Percentiles rank a stretch among this genome's conserved stretches.
Conservation (phyloP, 2,329 filamentous ascomycete species). For the Cercospora sp. region DNA sequence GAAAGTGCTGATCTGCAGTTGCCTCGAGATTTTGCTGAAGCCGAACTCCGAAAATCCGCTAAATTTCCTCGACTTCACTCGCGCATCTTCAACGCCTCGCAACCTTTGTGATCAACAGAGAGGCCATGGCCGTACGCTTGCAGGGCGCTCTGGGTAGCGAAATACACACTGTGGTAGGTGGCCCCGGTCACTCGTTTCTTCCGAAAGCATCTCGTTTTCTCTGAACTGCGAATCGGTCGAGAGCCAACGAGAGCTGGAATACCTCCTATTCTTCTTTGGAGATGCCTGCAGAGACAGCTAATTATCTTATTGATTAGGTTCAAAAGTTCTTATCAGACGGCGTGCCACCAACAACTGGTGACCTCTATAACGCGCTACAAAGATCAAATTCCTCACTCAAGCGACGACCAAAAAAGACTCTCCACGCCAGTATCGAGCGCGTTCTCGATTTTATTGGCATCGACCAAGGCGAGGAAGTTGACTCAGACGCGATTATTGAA, state of each 20-base stretch:
- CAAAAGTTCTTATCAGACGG: constrained; percentile 34
- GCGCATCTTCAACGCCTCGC: neutral
- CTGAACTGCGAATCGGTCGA: neutral
- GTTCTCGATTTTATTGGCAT: constrained; percentile 71
- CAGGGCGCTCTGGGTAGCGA: constrained; percentile 44
- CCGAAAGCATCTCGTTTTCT: too few species aligned
- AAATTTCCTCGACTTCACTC: constrained; percentile 6
- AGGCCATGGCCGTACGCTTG: constrained; percentile 17
- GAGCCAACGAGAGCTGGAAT: neutral
- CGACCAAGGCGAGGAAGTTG: constrained; percentile 59
- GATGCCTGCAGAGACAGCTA: neutral
- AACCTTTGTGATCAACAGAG: neutral
- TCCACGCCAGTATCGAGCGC: constrained; percentile 84
- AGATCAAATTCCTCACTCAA: constrained; percentile 83
- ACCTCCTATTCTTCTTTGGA: neutral
- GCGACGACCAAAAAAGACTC: constrained; percentile 73
- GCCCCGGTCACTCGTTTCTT: too few species aligned
- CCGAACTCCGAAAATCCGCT: constrained; percentile 2
- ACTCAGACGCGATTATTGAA: constrained; percentile 54
- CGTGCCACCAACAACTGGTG: constrained; percentile 26
- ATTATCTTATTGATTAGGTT: neutral
- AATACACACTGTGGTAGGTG: constrained; percentile 54
- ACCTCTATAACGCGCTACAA: constrained; percentile 77
- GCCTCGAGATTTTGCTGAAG: neutral
- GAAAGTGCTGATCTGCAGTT: neutral